Conservation (phyloP, 768 basidiomycete species). For the Cyathus striatus region DNA sequence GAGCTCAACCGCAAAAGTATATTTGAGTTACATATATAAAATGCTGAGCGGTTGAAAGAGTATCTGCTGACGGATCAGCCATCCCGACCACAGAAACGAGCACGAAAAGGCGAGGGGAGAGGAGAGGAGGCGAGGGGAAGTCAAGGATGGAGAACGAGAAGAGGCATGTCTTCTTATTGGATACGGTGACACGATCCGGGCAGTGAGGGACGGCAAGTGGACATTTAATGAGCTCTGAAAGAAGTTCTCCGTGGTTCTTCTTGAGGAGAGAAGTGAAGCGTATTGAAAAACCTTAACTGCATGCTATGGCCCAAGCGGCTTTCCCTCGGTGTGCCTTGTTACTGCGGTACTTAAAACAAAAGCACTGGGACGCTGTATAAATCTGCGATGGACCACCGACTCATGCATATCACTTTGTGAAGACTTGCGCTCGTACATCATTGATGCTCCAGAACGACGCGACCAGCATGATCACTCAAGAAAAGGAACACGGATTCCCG, state of each 20-base stretch:
- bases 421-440: no score
- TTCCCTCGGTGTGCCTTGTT: no score
- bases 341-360: no score
- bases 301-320: no score
- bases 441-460: no score
- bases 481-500: no score
- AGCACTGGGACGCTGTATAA: no score
- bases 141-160: constrained; percentile 32
- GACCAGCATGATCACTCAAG: no score
- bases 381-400: no score
- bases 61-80: constrained; percentile 29
- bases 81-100: constrained; percentile 8
- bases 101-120: constrained; percentile 13
- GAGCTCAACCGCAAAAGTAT: constrained; percentile 77
- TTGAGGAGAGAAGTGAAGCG: constrained; percentile 15
- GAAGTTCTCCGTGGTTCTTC: constrained; percentile 33
- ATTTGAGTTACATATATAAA: constrained; percentile 81
- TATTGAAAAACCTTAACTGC: no score
- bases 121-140: constrained; percentile 14
- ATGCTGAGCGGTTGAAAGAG: constrained; percentile 56
- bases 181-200: constrained; percentile 24
- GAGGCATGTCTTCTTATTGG: constrained; percentile 14
- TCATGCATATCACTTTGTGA: no score
- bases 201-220: constrained; percentile 19
- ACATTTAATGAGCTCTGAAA: constrained; percentile 43